Conservation (phyloP, 148 eudicot species). For the Camellia japonica region DNA sequence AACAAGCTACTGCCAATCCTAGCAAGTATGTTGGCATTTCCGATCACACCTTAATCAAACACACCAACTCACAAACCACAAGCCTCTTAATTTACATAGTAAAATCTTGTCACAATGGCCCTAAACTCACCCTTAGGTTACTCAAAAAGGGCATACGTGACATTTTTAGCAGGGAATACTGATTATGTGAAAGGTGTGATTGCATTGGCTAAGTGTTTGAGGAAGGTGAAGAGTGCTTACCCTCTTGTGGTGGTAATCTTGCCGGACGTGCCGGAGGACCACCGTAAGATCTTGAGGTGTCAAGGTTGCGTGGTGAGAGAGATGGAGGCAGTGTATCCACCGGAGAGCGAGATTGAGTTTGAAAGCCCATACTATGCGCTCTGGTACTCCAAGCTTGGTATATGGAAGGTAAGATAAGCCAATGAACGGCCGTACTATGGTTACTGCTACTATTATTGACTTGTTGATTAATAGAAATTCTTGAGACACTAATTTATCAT, state of each 20-base stretch:
- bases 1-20: not conserved
- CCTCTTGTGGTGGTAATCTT: conserved; percentile 39
- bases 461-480: no score
- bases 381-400: conserved; percentile 46
- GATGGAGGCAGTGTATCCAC: conserved; percentile 38
- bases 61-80: not conserved
- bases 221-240: conserved; percentile 27
- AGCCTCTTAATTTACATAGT: no score
- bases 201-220: conserved; percentile 36
- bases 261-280: conserved; percentile 39
- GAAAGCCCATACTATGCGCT: conserved; percentile 30
- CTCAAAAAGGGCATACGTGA: conserved; percentile 27
- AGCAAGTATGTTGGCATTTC: not conserved
- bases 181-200: conserved; percentile 41
- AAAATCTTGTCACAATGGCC: no score
- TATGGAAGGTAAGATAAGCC: conserved; percentile 30
- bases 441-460: no score
- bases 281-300: conserved; percentile 25
- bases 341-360: conserved; percentile 26
- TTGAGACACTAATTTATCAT: no score
- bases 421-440: no score
- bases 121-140: no score
- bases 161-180: conserved; percentile 33
- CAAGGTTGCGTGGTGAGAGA: conserved; percentile 37
- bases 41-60: not conserved